phyloP scores from a whole-genome alignment of 345 rosid genomes.

The Raphanus sativus region DNA sequence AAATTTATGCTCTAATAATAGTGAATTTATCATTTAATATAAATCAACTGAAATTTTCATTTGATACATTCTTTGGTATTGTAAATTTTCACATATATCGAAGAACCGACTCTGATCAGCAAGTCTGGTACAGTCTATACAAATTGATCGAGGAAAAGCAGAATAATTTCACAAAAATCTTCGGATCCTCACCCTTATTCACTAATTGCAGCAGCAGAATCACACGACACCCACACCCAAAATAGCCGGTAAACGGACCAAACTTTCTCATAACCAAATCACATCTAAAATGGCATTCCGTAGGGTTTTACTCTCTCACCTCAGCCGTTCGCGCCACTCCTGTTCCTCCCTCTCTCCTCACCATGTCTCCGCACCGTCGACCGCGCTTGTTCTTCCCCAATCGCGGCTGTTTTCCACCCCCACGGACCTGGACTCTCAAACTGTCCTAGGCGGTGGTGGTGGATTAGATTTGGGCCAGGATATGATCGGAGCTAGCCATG shows the following conservation, averaged over 20 bases:
- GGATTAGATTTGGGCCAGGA: slow-evolving; percentile 32
- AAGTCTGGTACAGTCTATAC: no score
- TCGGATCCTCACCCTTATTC: not conserved
- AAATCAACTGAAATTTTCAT: no score
- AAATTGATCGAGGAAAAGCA: no score
- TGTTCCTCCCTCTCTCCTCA: slow-evolving; percentile 13
- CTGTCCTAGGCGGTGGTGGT: not conserved
- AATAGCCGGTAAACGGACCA: not conserved
- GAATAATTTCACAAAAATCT: no score
- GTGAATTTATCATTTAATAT: no score
- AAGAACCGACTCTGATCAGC: no score
- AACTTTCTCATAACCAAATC: not conserved
- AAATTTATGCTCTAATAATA: no score
- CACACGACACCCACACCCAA: not conserved
- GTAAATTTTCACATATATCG: no score
- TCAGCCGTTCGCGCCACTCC: slow-evolving; percentile 46
- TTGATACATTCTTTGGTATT: no score
- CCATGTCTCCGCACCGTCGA: slow-evolving; percentile 15
- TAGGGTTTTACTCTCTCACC: slow-evolving; percentile 45
- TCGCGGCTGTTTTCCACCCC: slow-evolving; percentile 46
- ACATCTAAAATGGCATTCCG: slow-evolving; percentile 39
- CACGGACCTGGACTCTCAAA: slow-evolving; percentile 10
- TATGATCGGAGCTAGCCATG: slow-evolving; percentile 37
- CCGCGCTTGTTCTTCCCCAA: not conserved
- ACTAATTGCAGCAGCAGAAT: not conserved